Evolutionary conservation across 768 basidiomycete species (phyloP), one percentile per base, ranked within the genome.

Genomic region (Psilocybe cyanescens): DNA sequence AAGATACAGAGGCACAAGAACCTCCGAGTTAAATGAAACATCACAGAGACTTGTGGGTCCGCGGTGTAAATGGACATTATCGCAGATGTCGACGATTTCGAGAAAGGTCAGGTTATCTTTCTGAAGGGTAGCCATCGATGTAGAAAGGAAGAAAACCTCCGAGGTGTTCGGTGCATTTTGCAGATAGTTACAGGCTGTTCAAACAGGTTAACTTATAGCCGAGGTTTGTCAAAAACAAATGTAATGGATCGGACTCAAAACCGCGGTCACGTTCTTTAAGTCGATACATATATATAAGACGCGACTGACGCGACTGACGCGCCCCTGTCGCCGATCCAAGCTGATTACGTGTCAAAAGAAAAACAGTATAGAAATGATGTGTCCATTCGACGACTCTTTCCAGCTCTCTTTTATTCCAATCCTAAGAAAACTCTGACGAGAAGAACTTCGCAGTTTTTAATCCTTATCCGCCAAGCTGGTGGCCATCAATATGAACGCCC

Each of bases 11-110:
- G 51, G 51, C n/a, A 53, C 31, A 17, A 53, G 51, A 35, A 53
- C n/a, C 33, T 53, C 51, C 33, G 51, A 53, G 51, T 53, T 53
- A 33, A n/a, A 35, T 53, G 51, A 53, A 17, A 16, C 33, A 35
- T 53, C 51, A 31, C n/a, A 17, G 16, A 53, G 51, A 17, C 17
- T 31, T 8, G 51, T n/a, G 4, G 51, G 51, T 8, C 51, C 51
- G n/a, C 51, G 51, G 12, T 35, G 31, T 33, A 53, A 37, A 24
- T 53, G 51, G 6, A 53, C 51, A 72, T 95, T 95, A 73, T 95
- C 86, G 80, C 91, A 93, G 45, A 75, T 70, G 54, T 86, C 77
- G 62, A 95, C 75, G 59, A 95, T 70, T 28, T 89, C 82, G 28
- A 94, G 80, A 66, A 88, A 87, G 17, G 82, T 80, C 16, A 78